These are phyloP conservation scores for Actinomortierella wolfii DNA, from an alignment of 371 early-diverging fungal species.

Conservation along the genomic window DNA sequence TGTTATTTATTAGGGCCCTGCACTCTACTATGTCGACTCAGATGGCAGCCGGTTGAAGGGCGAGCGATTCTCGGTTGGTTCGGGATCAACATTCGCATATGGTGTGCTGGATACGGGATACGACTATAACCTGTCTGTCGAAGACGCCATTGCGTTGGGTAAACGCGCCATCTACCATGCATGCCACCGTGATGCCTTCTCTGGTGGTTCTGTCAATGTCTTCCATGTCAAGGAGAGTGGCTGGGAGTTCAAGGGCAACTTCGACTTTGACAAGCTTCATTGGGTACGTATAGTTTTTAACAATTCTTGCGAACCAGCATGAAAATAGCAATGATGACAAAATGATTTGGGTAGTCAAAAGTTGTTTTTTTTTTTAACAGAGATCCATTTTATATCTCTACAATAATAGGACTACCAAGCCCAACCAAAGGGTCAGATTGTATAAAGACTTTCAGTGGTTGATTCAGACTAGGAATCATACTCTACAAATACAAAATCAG, in stretches of 20 bases:
- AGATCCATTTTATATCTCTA: background rate
- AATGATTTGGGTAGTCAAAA: too few relatives aligned
- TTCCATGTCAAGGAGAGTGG: conserved; percentile 94
- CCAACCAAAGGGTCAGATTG: conserved; percentile 37
- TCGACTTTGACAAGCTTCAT: conserved; percentile 89
- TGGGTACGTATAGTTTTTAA: conserved; percentile 68
- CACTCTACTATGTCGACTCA: conserved; percentile 98
- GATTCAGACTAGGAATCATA: too few relatives aligned
- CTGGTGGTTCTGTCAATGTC: conserved; percentile 97
- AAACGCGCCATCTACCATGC: conserved; percentile 98
- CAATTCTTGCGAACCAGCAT: too few relatives aligned
- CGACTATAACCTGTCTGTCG: conserved; percentile 85
- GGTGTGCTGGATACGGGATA: conserved; percentile 97
- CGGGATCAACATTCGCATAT: conserved; percentile 97
- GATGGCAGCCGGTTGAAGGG: conserved; percentile 95
- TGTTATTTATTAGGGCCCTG: conserved; percentile 79
- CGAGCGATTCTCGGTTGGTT: conserved; percentile 97
- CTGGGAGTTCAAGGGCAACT: conserved; percentile 88
- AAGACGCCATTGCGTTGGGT: conserved; percentile 97
- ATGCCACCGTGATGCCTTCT: conserved; percentile 98
- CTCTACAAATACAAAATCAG: background rate
- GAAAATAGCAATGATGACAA: too few relatives aligned
- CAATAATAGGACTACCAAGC: conserved; percentile 28
- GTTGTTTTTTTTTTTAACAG: background rate
- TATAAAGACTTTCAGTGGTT: too few relatives aligned